Percentiles rank a stretch among this genome's conserved stretches.
phyloP scores from a whole-genome alignment of 148 eudicot genomes.

The Euryodendron excelsum region DNA sequence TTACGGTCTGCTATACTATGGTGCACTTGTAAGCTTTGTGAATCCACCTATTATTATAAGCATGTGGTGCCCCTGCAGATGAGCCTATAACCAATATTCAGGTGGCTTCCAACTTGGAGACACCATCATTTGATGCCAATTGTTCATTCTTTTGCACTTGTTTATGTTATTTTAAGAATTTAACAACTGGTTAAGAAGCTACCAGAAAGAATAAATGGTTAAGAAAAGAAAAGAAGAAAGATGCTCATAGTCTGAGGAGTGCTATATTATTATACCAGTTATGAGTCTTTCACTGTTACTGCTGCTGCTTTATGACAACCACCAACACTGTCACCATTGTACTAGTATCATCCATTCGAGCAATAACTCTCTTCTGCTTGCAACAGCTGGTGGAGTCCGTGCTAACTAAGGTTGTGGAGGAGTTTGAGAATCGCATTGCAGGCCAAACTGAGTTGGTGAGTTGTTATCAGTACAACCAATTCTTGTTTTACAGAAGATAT shows the following conservation, averaged over 20 bases:
- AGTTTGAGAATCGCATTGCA: constrained; percentile 79
- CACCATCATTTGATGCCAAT: not conserved
- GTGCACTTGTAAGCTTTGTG: not conserved
- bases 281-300: not conserved
- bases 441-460: constrained; percentile 56
- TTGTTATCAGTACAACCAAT: not conserved
- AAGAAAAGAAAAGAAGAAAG: not conserved
- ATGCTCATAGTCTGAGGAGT: not conserved
- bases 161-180: not conserved
- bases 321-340: not conserved
- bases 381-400: constrained; percentile 85
- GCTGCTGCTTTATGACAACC: not conserved
- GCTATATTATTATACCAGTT: not conserved
- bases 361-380: constrained; percentile 14
- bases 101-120: not conserved
- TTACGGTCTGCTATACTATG: not conserved
- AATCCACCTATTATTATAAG: not conserved
- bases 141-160: not conserved
- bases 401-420: constrained; percentile 78
- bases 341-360: not conserved
- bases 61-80: not conserved
- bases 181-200: not conserved
- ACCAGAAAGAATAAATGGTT: not conserved
- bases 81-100: not conserved
- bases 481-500: not conserved